Evolutionary conservation across 1,139 yeast genomes (phyloP), one percentile per base, ranked within the genome.

Genomic region (Chernovozyma aurita): DNA sequence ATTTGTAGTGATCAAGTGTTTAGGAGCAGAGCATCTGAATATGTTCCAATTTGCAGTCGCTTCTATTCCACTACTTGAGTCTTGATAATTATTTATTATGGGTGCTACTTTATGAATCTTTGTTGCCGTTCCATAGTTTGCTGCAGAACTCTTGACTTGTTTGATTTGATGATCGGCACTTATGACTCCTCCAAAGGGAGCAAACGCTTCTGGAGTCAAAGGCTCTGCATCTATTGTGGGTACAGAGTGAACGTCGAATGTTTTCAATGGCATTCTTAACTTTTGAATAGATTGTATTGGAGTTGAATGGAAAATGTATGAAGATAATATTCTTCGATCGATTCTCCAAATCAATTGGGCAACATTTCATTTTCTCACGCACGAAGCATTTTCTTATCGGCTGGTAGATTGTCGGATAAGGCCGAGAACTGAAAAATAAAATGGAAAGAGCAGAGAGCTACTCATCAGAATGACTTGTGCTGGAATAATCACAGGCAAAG

Each of bases 101-200:
- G 87, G 82, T 3, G 92, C 79, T 8, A 87, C 94, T 43, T 81
- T 72, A 47, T 76, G 78, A 33, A 86, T 60, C 51, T 88, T 90
- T 4, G 76, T 65, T 1, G 97, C 97, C 2, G 97, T 88, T n/a
- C 97, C 97, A 52, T 90, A 88, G 57, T 90, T 90, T 5, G 96
- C 97, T 17, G 71, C 65, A 12, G 77, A 61, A 14, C 53, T 48
- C 24, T 43, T 41, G 15, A 45, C 59, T 15, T 54, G 50, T 38
- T 56, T 47, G 37, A 69, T 50, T 46, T 70, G 76, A 40, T 67
- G 67, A 45, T 69, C 71, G 3, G 72, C 74, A 47, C 73, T 65
- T 21, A 69, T 59, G 2, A 69, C 73, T 1, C 73, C 74, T 2
- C 76, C 76, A 43, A 53, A 70, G 0, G 64, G 63, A 3, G 63